Evolutionary conservation across 2,329 filamentous ascomycete species (phyloP).

Genomic region (Alternaria sp.): DNA sequence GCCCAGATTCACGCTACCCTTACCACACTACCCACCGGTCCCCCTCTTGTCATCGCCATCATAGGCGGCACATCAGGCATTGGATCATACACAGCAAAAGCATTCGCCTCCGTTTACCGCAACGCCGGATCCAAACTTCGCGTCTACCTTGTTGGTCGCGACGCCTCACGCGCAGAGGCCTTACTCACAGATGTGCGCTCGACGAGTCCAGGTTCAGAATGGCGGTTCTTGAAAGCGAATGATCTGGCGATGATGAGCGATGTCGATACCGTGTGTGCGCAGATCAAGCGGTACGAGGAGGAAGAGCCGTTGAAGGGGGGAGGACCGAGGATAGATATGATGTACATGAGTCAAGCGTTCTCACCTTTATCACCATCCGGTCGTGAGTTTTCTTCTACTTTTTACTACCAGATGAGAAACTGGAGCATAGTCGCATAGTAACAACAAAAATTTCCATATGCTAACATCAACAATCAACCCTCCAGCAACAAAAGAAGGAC

Average conservation of each 20-base stretch:
- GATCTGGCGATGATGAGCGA: constrained; percentile 47
- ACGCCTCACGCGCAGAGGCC: constrained; percentile 35
- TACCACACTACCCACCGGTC: constrained; percentile 23
- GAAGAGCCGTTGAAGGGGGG: constrained; percentile 23
- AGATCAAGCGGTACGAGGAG: constrained; percentile 39
- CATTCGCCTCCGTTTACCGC: constrained; percentile 18
- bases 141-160: constrained; percentile 57
- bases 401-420: too few relatives aligned
- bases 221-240: constrained; percentile 42
- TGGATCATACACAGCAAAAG: constrained; percentile 33
- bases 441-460: too few relatives aligned
- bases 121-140: constrained; percentile 36
- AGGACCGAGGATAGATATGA: constrained; percentile 42
- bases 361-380: constrained; percentile 51
- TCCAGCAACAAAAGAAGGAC: constrained; percentile 48
- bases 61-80: constrained; percentile 37
- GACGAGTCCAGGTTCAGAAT: constrained; percentile 42
- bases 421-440: too few relatives aligned
- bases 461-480: background rate
- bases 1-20: constrained; percentile 17
- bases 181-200: constrained; percentile 39
- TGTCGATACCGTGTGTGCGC: constrained; percentile 43
- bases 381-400: constrained; percentile 46
- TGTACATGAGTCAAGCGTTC: constrained; percentile 44
- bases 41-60: constrained; percentile 33